Conservation (phyloP, 2,329 filamentous ascomycete genomes). For the Colletotrichum sp. region DNA sequence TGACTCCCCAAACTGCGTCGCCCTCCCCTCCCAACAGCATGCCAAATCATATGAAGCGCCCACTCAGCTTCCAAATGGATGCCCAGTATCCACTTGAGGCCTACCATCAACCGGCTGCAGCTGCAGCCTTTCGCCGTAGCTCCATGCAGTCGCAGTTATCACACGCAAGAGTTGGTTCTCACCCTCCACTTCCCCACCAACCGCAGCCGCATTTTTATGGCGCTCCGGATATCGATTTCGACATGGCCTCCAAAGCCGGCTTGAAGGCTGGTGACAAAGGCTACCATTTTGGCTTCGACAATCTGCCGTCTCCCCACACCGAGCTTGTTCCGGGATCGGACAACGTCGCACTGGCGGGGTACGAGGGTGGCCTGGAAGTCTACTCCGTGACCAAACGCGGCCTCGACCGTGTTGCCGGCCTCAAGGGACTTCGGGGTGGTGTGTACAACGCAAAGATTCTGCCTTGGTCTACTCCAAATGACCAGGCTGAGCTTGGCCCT, state of each 20-base stretch:
- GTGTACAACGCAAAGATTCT: constrained; percentile 85
- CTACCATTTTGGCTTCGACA: constrained; percentile 84
- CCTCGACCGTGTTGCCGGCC: constrained; percentile 69
- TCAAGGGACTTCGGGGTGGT: constrained; percentile 80
- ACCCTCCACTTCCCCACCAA: constrained; percentile 76
- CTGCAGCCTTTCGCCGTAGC: constrained; percentile 45
- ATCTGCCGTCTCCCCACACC: constrained; percentile 52
- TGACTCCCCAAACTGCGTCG: constrained; percentile 50
- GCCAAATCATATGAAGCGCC: constrained; percentile 24
- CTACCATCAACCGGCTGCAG: constrained; percentile 38
- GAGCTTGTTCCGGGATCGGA: constrained; percentile 46
- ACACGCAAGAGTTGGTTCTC: constrained; percentile 48
- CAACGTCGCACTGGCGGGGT: constrained; percentile 77
- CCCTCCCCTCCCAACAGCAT: constrained; percentile 36
- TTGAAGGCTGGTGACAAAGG: constrained; percentile 71
- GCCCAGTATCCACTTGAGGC: constrained; percentile 47
- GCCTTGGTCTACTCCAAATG: constrained; percentile 65
- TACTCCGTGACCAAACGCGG: constrained; percentile 76
- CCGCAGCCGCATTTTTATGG: constrained; percentile 80
- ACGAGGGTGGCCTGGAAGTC: constrained; percentile 80
- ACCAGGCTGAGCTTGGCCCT: constrained; percentile 66
- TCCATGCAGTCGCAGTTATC: constrained; percentile 58
- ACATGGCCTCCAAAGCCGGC: constrained; percentile 60
- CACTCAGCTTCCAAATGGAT: constrained; percentile 58
- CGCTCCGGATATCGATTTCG: constrained; percentile 75